Conservation (phyloP, 257 asterid species). For the Striga asiatica region DNA sequence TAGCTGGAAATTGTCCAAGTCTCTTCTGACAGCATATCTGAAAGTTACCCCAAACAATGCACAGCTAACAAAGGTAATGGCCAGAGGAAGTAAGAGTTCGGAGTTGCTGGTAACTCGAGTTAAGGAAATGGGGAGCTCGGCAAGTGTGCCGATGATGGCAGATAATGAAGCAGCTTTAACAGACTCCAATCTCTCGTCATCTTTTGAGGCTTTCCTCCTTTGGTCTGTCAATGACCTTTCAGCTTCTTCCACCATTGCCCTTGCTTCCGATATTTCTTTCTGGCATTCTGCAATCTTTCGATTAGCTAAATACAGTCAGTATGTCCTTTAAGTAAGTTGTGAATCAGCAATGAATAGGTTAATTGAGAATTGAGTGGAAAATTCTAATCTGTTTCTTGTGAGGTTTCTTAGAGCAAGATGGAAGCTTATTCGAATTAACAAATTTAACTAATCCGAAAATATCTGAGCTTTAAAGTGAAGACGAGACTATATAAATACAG, state of each 20-base stretch:
- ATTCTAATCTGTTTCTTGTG: neutral
- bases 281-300: constrained; percentile 88
- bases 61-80: constrained; percentile 61
- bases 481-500: neutral
- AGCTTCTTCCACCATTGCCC: constrained; percentile 76
- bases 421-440: too few relatives aligned
- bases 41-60: constrained; percentile 83
- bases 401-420: too few relatives aligned
- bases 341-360: too few relatives aligned
- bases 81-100: constrained; percentile 55
- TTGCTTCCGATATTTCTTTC: constrained; percentile 74
- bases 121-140: constrained; percentile 57
- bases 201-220: constrained; percentile 20
- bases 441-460: too few relatives aligned
- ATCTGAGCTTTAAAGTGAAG: neutral
- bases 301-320: neutral
- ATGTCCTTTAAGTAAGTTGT: too few relatives aligned
- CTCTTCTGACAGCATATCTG: constrained; percentile 77
- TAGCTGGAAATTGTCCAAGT: constrained; percentile 68
- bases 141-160: constrained; percentile 64
- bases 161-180: constrained; percentile 67
- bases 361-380: neutral
- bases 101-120: constrained; percentile 33
- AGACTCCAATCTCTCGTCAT: constrained; percentile 66
- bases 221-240: constrained; percentile 35